Conservation (phyloP, 768 basidiomycete species). For the Leccinum broughii region DNA sequence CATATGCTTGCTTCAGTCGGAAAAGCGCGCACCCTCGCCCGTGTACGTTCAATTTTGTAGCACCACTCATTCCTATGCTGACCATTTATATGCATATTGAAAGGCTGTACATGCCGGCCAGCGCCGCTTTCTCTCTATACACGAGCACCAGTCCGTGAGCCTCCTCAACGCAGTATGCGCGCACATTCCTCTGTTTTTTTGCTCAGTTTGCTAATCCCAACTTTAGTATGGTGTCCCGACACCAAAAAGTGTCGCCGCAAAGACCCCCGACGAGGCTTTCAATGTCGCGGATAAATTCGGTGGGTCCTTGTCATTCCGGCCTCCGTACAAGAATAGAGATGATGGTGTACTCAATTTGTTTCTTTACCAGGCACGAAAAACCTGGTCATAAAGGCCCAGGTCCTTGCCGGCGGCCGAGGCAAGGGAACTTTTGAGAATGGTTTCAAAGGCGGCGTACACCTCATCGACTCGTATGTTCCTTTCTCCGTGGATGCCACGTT, state of each 20-base stretch:
- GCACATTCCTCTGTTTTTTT: background rate
- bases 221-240: slow-evolving; percentile 91
- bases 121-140: slow-evolving; percentile 92
- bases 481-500: background rate
- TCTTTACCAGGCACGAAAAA: slow-evolving; percentile 57
- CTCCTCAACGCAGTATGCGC: slow-evolving; percentile 84
- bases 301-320: slow-evolving; percentile 33
- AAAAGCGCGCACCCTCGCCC: slow-evolving; percentile 64
- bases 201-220: background rate
- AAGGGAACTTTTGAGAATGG: slow-evolving; percentile 97
- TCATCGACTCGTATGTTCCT: slow-evolving; percentile 71
- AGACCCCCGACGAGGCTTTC: slow-evolving; percentile 86
- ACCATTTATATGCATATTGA: background rate
- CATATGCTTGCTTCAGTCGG: slow-evolving; percentile 67
- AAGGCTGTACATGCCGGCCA: slow-evolving; percentile 76
- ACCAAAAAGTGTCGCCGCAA: slow-evolving; percentile 86
- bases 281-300: slow-evolving; percentile 89
- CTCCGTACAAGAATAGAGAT: background rate
- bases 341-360: slow-evolving; percentile 2
- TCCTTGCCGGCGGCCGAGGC: slow-evolving; percentile 96
- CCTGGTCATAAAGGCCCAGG: slow-evolving; percentile 98
- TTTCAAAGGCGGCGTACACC: slow-evolving; percentile 96
- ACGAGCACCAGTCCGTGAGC: slow-evolving; percentile 97
- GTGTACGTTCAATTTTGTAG: slow-evolving; percentile 41
- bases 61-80: background rate